phyloP scores from a whole-genome alignment of 1,139 yeast species.

The Sugiyamaella grinbergsii region DNA sequence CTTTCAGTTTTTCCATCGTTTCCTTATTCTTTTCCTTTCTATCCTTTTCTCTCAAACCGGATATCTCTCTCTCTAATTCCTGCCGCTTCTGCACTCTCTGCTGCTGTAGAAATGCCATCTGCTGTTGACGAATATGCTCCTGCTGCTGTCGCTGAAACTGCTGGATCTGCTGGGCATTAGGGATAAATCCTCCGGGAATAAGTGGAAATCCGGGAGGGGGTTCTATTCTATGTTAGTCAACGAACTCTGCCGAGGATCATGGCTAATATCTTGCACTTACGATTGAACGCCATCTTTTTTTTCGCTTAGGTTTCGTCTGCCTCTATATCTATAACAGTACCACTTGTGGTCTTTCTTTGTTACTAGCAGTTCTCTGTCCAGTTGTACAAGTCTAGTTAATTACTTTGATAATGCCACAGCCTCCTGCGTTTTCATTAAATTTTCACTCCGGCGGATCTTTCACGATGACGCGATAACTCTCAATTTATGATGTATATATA shows the following conservation, averaged over 20 bases:
- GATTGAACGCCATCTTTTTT: constrained; percentile 15
- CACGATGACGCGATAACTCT: not conserved
- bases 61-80: constrained; percentile 11
- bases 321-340: too few relatives aligned
- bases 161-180: constrained; percentile 14
- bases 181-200: constrained; percentile 13
- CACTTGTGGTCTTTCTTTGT: not conserved
- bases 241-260: too few relatives aligned
- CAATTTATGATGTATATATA: not conserved
- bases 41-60: not conserved
- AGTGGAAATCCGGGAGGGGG: constrained; percentile 13
- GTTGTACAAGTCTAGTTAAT: too few relatives aligned
- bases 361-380: not conserved
- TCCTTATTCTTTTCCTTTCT: constrained; percentile 1
- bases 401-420: too few relatives aligned
- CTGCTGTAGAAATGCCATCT: constrained; percentile 14
- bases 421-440: not conserved
- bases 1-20: constrained; percentile 6
- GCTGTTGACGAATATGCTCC: constrained; percentile 15
- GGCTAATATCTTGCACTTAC: too few relatives aligned
- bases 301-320: too few relatives aligned
- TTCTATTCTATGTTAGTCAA: not conserved
- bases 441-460: not conserved
- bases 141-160: constrained; percentile 17
- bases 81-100: constrained; percentile 12